These are phyloP conservation scores for apple (Malus domestica) DNA, from an alignment of 306 rosid species.

Conservation along the genomic window DNA sequence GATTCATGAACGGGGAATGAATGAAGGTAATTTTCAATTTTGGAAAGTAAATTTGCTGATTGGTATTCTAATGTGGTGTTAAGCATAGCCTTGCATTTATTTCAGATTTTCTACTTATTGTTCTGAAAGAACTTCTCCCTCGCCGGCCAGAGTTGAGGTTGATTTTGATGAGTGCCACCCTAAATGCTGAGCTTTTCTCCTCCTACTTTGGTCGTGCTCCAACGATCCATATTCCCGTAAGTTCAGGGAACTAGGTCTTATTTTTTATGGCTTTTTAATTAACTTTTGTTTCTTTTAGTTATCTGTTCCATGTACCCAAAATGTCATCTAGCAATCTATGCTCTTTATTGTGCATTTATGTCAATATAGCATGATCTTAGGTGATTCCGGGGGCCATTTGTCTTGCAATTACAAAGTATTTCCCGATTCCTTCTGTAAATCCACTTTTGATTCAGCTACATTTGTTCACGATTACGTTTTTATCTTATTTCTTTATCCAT, in stretches of 20 bases:
- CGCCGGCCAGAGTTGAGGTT: slow-evolving; percentile 41
- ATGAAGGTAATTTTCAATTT: slow-evolving; percentile 56
- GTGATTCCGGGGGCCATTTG: background rate
- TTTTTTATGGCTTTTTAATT: background rate
- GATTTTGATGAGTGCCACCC: slow-evolving; percentile 46
- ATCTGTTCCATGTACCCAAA: background rate
- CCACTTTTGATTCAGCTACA: background rate
- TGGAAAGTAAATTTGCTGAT: slow-evolving; percentile 3
- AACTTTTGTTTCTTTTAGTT: background rate
- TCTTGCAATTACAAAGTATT: background rate
- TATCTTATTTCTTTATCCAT: too few relatives aligned
- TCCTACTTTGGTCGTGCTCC: slow-evolving; percentile 46
- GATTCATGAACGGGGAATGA: slow-evolving; percentile 99
- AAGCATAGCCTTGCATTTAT: slow-evolving; percentile 1
- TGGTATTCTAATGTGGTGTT: slow-evolving; percentile 7
- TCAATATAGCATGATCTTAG: background rate
- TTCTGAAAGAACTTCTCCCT: slow-evolving; percentile 48
- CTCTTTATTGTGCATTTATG: background rate
- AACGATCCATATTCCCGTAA: slow-evolving; percentile 40
- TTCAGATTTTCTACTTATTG: slow-evolving; percentile 44
- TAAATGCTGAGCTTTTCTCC: slow-evolving; percentile 46
- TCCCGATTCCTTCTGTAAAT: background rate
- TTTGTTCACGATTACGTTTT: background rate
- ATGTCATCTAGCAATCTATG: background rate
- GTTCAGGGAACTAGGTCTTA: slow-evolving; percentile 1